phyloP scores from a whole-genome alignment of 2,329 filamentous ascomycete species.

The Botryosphaeria agaves region DNA sequence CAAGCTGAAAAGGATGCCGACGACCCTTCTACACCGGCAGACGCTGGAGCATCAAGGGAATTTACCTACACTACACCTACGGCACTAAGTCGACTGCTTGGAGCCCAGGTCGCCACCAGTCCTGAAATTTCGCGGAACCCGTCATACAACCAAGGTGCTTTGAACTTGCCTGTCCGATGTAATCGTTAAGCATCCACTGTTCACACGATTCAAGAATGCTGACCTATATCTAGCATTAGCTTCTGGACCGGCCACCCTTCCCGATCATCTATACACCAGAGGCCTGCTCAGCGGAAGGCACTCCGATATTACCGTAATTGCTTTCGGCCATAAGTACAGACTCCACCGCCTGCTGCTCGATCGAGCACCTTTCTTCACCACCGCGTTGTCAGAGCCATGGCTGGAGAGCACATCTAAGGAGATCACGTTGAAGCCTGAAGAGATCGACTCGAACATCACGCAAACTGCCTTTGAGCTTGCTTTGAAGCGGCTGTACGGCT shows the following conservation, averaged over 20 bases:
- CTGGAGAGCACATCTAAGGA: constrained; percentile 34
- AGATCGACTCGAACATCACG: constrained; percentile 36
- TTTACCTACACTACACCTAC: constrained; percentile 22
- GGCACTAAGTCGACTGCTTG: constrained; percentile 27
- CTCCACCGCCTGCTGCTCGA: constrained; percentile 38
- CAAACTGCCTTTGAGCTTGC: constrained; percentile 35
- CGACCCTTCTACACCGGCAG: constrained; percentile 25
- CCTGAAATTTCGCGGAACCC: background rate
- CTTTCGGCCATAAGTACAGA: constrained; percentile 33
- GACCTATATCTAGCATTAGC: background rate
- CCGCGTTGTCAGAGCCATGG: constrained; percentile 38
- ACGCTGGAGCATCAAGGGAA: constrained; percentile 13
- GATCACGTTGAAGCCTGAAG: constrained; percentile 33
- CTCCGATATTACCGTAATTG: constrained; percentile 35
- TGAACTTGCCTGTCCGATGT: constrained; percentile 10
- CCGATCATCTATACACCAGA: constrained; percentile 33
- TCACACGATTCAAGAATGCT: constrained; percentile 1
- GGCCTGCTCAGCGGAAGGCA: constrained; percentile 34
- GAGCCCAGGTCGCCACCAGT: constrained; percentile 14
- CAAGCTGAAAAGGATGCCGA: constrained; percentile 30
- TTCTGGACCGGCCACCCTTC: constrained; percentile 23
- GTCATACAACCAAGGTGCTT: constrained; percentile 14
- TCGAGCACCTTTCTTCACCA: constrained; percentile 37
- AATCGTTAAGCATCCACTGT: constrained; percentile 10
- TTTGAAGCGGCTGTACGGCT: constrained; percentile 36